Evolutionary conservation across 2,329 filamentous ascomycete species (phyloP), one percentile per base, ranked within the genome.

Genomic region (Onygenales sp.): DNA sequence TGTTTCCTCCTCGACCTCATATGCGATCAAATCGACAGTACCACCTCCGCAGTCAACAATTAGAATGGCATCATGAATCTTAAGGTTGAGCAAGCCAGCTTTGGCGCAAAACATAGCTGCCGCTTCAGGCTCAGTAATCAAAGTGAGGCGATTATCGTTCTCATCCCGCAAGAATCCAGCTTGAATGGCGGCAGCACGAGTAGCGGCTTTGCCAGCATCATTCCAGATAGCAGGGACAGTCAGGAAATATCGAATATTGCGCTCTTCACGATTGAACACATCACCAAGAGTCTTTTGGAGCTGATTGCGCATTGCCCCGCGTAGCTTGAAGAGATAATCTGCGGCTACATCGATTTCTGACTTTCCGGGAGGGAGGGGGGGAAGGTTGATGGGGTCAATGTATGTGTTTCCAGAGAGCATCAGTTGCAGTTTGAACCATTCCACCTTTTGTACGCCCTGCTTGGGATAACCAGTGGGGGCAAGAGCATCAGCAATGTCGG

Each of bases 141-240:
- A 78, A 0, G 93, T 97, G 61, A 98, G 75, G 56, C 93, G 83
- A 75, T 96, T 96, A 73, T 98, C 93, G 69, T 97, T 96, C 74
- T 97, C 92, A 66, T 97, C 93, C 55, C 92, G 86, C 53, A 97
- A 79, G 78, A 96, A 97, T 46, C 93, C 93, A 56, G 93, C 93
- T 73, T 97, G 92, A 61, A 97, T 95, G 60, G 93, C 93, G 27
- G 93, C 93, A 13, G 91, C 89, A 75, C 93, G 84, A 11, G 93
- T 97, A 41, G 93, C 93, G 54, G 93, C 93, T 75, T 98, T 98
- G 63, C 91, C 93, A 45, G 93, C 92, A 75, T 97, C 93, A 70
- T 97, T 97, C 93, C 93, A 97, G 63, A 98, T 97, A 62, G 93
- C 93, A 17, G 93, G 93, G n/a, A 98, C 93, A 2, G 93, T 98